A percentile compares a stretch with the other conserved stretches of the same genome.
These are phyloP conservation scores for Rosa lucieae DNA, from an alignment of 306 rosid genomes.

Conservation along the genomic window DNA sequence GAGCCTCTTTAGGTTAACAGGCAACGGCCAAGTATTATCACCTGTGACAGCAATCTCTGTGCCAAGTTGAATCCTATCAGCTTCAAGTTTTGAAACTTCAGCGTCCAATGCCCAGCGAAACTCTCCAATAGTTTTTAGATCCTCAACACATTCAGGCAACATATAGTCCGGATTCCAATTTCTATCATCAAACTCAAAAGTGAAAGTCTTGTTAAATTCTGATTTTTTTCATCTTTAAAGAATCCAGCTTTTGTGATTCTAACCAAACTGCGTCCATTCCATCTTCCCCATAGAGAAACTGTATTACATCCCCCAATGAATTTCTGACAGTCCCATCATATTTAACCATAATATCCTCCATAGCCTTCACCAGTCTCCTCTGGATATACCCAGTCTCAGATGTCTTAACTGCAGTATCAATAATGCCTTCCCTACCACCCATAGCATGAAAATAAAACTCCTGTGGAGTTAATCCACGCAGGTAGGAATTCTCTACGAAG, in stretches of 20 bases:
- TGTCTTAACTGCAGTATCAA: constrained; percentile 97
- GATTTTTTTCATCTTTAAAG: constrained; percentile 89
- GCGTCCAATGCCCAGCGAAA: constrained; percentile 94
- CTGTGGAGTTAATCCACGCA: constrained; percentile 94
- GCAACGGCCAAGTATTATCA: constrained; percentile 86
- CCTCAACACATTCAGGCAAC: constrained; percentile 91
- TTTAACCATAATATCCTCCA: constrained; percentile 99
- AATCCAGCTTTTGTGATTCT: constrained; percentile 89
- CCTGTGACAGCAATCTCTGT: constrained; percentile 84
- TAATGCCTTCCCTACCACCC: constrained; percentile 99
- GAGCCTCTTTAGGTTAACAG: constrained; percentile 94
- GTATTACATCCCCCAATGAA: constrained; percentile 95
- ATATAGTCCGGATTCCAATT: constrained; percentile 92
- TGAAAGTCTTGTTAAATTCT: constrained; percentile 77
- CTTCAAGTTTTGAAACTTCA: constrained; percentile 81
- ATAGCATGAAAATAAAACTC: constrained; percentile 99
- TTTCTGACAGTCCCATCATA: constrained; percentile 98
- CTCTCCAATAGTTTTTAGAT: constrained; percentile 87
- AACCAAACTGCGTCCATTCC: constrained; percentile 99
- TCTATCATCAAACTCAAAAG: constrained; percentile 84
- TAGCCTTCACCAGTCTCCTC: constrained; percentile 96
- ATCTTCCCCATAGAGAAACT: constrained; percentile 96
- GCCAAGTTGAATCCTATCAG: constrained; percentile 79
- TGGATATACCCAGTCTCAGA: constrained; percentile 98
- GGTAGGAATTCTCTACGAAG: constrained; percentile 93